Base-by-base conservation (phyloP, 2,329 filamentous ascomycete species). In the Calonectria montana region DNA sequence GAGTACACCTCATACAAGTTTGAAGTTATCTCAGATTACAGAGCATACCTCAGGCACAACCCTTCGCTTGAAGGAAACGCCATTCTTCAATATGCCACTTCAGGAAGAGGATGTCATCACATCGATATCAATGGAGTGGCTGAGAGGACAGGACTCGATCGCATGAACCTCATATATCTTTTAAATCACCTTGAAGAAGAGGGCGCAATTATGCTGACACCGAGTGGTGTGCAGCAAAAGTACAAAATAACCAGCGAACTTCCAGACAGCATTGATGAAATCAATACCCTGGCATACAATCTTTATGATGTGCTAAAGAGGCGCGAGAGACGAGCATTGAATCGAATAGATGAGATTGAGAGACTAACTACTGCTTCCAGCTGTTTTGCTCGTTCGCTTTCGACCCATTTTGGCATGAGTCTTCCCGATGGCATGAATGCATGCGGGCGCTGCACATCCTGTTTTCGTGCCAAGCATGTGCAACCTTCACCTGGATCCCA, bases 1-100 rank as follows among this genome's bases (percentile, higher is more conserved):
- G 88, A 91, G 50, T 92, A 91, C 71, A 87, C 84, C 9, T 82
- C 85, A 1, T 92, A 92, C 79, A 85, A 84, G 43, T 92, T 87
- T 74, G 84, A 84, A 50, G 80, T 81, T 13, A 82, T 73, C 2
- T 53, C 72, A 0, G 75, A 64, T 1, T 87, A 87, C 66, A 71
- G 77, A 12, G 70, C 73, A 2, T 69, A 76, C 0, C 69, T 86
- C 0, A 72, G 79, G 1, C 72, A 74, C 2, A 87, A 90, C 57
- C 77, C 77, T 0, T 86, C 86, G 0, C 75, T 78, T 0, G 86
- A 86, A 27, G 87, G 84, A 0, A 81, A 80, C 10, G 87, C 87
- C 0, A 86, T 92, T 37, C 80, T 83, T 2, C 72, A 75, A 0
- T 76, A 81, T 29, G 83, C 87, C 0, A 83, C 79, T 4, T 87